Evolutionary conservation across 345 rosid genomes (phyloP).

Genomic region (Citropsis articulata): DNA sequence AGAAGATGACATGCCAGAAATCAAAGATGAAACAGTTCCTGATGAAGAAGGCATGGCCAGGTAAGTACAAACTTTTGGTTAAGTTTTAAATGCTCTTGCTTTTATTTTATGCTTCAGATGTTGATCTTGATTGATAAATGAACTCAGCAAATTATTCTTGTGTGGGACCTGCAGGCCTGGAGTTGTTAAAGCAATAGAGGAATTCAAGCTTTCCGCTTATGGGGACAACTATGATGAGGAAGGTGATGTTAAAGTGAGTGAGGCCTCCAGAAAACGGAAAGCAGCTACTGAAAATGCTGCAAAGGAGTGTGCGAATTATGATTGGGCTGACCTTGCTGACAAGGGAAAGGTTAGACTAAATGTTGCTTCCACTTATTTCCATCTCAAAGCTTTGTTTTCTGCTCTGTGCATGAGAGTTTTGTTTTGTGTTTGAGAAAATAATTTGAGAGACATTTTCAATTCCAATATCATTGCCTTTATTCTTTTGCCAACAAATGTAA

Average conservation of each 20-base stretch:
- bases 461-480: not conserved
- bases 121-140: not conserved
- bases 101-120: not conserved
- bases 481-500: not conserved
- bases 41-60: slow-evolving; percentile 87
- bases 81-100: not conserved
- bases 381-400: not conserved
- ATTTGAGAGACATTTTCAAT: not conserved
- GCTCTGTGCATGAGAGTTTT: not conserved
- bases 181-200: slow-evolving; percentile 63
- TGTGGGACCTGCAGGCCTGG: slow-evolving; percentile 45
- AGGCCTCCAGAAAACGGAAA: slow-evolving; percentile 66
- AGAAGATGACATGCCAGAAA: slow-evolving; percentile 74
- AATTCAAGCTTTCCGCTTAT: slow-evolving; percentile 70
- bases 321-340: slow-evolving; percentile 75
- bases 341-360: slow-evolving; percentile 62
- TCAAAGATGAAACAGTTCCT: slow-evolving; percentile 72
- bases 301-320: slow-evolving; percentile 43
- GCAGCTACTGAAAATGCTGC: slow-evolving; percentile 46
- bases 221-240: slow-evolving; percentile 67
- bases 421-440: not conserved
- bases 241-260: slow-evolving; percentile 45
- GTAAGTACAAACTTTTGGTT: slow-evolving; percentile 28
- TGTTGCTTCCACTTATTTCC: slow-evolving; percentile 1
- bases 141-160: not conserved